Conservation (phyloP, 1,284 basidiomycete species). For the Ganoderma multipileum region DNA sequence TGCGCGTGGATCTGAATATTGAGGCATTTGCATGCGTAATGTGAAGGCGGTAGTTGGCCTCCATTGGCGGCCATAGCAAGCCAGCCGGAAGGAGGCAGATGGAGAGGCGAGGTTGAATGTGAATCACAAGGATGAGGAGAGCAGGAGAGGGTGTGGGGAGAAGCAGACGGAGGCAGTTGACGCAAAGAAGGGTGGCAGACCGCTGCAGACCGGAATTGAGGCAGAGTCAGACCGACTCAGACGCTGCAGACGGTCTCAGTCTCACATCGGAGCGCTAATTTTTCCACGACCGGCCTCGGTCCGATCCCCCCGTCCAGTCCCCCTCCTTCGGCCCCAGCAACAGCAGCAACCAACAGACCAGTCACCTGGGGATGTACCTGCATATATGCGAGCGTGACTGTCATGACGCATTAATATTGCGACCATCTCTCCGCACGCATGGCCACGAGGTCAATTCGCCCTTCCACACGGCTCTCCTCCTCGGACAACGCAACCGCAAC, state of each 20-base stretch:
- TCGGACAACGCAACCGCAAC: constrained; percentile 12
- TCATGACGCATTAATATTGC: constrained; percentile 8
- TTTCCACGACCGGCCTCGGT: constrained; percentile 35
- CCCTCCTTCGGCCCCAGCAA: background rate
- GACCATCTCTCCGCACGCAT: background rate
- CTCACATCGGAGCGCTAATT: constrained; percentile 28
- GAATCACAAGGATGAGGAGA: background rate
- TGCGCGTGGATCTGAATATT: constrained; percentile 61
- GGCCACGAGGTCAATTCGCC: constrained; percentile 7
- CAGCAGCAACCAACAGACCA: background rate
- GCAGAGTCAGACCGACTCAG: background rate
- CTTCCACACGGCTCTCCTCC: background rate
- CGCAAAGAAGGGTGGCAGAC: constrained; percentile 5
- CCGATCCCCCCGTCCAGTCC: constrained; percentile 22
- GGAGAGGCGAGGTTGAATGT: constrained; percentile 8
- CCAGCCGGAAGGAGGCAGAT: constrained; percentile 12
- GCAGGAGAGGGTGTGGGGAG: constrained; percentile 15
- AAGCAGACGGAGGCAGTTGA: constrained; percentile 16
- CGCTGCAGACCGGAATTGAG: background rate
- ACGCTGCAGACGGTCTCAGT: constrained; percentile 11
- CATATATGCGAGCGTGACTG: background rate
- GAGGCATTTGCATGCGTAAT: constrained; percentile 71
- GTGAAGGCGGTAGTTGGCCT: constrained; percentile 26
- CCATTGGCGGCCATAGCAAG: constrained; percentile 39
- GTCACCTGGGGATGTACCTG: constrained; percentile 19